Conservation (phyloP, 352 stramenopile species). For the Phytophthora sojae region DNA sequence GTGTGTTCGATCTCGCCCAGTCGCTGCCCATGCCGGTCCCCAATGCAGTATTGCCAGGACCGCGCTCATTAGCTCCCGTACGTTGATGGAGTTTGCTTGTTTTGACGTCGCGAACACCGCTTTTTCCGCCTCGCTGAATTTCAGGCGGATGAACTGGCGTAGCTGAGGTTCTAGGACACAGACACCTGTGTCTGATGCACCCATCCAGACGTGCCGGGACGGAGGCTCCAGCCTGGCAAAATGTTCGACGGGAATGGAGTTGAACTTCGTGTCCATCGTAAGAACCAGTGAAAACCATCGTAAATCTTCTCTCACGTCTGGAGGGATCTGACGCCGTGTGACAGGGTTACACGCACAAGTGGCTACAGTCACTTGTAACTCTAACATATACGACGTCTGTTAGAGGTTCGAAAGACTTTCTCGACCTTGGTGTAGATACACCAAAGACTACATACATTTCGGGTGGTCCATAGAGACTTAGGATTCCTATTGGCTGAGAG, state of each 20-base stretch:
- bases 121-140: not conserved
- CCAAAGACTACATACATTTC: no score
- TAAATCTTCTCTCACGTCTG: not conserved
- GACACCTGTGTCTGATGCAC: conserved; percentile 7
- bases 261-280: not conserved
- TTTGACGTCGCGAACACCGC: conserved; percentile 1
- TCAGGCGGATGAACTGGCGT: conserved; percentile 14
- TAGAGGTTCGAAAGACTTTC: no score
- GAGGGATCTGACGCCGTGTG: not conserved
- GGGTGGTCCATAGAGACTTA: no score
- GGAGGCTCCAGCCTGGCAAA: not conserved
- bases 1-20: conserved; percentile 1
- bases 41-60: conserved; percentile 9
- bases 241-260: not conserved
- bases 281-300: not conserved
- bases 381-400: no score
- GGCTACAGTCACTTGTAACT: no score
- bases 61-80: conserved; percentile 12
- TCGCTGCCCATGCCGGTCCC: not conserved
- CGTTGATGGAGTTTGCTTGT: conserved; percentile 15
- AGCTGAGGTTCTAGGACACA: conserved; percentile 18
- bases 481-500: no score
- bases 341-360: no score
- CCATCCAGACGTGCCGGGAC: not conserved
- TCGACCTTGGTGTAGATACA: no score